Evolutionary conservation across 2,329 filamentous ascomycete genomes (phyloP), one percentile per base, ranked within the genome.

Genomic region (Neophaeococcomyces aloes): DNA sequence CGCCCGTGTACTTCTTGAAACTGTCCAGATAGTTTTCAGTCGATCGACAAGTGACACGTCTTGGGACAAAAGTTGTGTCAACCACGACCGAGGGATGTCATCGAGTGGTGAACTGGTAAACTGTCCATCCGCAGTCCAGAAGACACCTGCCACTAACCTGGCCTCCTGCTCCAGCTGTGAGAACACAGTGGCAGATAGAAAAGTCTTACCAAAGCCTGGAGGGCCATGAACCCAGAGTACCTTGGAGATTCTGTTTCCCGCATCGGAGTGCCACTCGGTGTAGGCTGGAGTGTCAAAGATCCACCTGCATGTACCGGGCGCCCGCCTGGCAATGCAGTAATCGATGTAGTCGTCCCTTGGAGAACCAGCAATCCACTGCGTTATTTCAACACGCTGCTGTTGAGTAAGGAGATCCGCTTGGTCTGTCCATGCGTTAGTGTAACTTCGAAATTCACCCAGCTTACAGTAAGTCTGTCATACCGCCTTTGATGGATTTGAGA

Each of bases 181-280:
- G 56, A 56, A 10, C 53, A 61, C 44, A 70, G 70, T 48, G 67
- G 15, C 33, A n/a, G 41, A 29, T 4, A 44, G 13, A 18, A 44
- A 44, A n/a, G 31, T 44, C 14, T 44, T 44, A 5, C 41, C 41
- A 7, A 21, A 44, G 11, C 41, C 41, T 36, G 41, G 31, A 5
- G 41, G 41, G 6, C 41, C 41, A 18, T 44, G 41, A 29, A 44
- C 29, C 41, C 41, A 44, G 21, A 44, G 33, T 11, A 29, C n/a
- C 23, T 29, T 35, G 2, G 41, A 19, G 15, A 6, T 14, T 5
- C 8, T 11, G 6, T 13, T 29, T 31, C 10, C 25, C 23, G 29
- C 18, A 15, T 18, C 30, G 6, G 37, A 39, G n/a, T 15, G 14
- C 37, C 37, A 39, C 15, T 29, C 7, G 7, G 10, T 18, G 37